Conservation (phyloP, 352 stramenopile species). For the Pythium biforme region DNA sequence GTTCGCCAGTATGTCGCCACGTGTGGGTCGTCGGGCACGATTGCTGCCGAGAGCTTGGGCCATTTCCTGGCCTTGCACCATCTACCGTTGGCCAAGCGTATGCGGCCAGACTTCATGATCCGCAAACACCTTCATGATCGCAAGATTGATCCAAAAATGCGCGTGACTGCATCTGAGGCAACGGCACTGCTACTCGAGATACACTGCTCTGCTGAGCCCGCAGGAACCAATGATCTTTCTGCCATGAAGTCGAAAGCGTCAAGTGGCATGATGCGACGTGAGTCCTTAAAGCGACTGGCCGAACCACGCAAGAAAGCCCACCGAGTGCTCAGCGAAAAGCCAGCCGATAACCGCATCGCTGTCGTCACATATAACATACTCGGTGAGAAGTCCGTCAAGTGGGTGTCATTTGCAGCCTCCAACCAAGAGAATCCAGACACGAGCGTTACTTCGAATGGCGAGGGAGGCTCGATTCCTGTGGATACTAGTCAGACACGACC, state of each 20-base stretch:
- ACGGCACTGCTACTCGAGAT: slow-evolving; percentile 14
- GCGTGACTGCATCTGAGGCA: slow-evolving; percentile 12
- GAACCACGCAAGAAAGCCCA: slow-evolving; percentile 27
- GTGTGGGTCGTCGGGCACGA: slow-evolving; percentile 35
- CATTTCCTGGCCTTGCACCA: slow-evolving; percentile 41
- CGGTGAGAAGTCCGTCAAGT: slow-evolving; percentile 63
- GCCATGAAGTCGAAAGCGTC: not conserved
- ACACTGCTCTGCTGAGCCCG: not conserved
- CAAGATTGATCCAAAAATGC: slow-evolving; percentile 21
- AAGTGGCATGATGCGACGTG: not conserved
- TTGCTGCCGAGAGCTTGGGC: slow-evolving; percentile 37
- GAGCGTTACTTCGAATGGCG: not conserved
- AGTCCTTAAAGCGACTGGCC: slow-evolving; percentile 11
- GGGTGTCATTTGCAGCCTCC: slow-evolving; percentile 24
- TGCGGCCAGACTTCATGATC: slow-evolving; percentile 20
- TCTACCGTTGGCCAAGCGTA: slow-evolving; percentile 32
- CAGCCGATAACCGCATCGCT: slow-evolving; percentile 29
- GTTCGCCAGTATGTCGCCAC: slow-evolving; percentile 42
- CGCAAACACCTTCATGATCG: slow-evolving; percentile 18
- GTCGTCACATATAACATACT: slow-evolving; percentile 68
- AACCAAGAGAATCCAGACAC: not conserved
- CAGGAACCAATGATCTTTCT: not conserved
- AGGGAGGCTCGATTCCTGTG: not conserved
- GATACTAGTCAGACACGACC: not conserved
- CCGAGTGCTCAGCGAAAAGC: slow-evolving; percentile 21